Base-by-base conservation (phyloP, 2,329 filamentous ascomycete genomes). In the Aspergillus brasiliensis region DNA sequence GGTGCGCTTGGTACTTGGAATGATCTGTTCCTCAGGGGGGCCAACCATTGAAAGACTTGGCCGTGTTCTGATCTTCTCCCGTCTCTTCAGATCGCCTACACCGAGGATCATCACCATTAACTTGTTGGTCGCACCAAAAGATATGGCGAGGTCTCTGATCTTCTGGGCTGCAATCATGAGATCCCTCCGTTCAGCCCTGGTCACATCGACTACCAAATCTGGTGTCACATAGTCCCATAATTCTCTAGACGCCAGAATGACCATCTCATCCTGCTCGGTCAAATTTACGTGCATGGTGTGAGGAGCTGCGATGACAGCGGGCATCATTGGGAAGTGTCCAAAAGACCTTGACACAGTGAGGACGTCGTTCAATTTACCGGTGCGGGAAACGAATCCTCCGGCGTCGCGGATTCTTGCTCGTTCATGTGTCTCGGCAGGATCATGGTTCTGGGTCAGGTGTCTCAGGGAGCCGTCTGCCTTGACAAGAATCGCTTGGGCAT, bases 51-150 rank as follows among this genome's bases (percentile, higher is more conserved):
- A 92, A 84, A 96, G 89, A 78, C 91, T 96, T 69, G 92, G 88
- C 58, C 91, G 85, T 54, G 90, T 80, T 78, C 88, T 76, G 56
- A 89, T 90, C 64, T 90, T 86, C 73, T 96, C 91, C 59, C 92
- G 87, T 72, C 91, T 91, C 78, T 96, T 94, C 56, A 99, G 81
- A 71, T 98, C 93, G 57, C 90, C 89, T 38, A 99, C 90, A 57
- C 93, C 94, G 57, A 99, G 88, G 82, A 99, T 91, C 94, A 98
- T 98, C 47, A 99, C 92, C 93, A 98, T 98, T 64, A 98, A 91
- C 79, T 99, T 99, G 71, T 89, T 90, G 1, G 88, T 93, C 11
- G 94, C 91, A 56, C 95, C 95, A 74, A 97, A 98, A 1, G 94
- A 92, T 73, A 99, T 97, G 44, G 95, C 95, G 57, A 98, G 82